Conservation (phyloP, 768 basidiomycete genomes). For the Mycena haematopus region DNA sequence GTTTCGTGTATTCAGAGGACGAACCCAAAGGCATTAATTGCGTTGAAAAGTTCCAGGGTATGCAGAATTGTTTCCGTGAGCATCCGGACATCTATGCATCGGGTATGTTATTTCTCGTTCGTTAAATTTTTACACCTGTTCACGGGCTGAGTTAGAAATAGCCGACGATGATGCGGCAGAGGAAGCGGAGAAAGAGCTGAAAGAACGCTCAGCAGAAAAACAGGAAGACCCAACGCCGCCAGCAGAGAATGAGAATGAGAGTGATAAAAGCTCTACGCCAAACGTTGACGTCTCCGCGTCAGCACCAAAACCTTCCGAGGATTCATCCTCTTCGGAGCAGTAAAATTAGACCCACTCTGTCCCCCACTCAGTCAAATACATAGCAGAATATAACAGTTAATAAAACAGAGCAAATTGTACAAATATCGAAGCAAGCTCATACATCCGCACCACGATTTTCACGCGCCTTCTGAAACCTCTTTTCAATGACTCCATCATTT, state of each 20-base stretch:
- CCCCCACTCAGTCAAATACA: conserved; percentile 18
- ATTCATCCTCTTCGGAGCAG: conserved; percentile 2
- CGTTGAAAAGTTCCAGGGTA: conserved; percentile 95
- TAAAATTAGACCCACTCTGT: conserved; percentile 19
- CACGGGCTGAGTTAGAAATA: conserved; percentile 12
- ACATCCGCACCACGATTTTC: conserved; percentile 21
- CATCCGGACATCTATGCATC: conserved; percentile 97
- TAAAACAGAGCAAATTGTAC: conserved; percentile 29
- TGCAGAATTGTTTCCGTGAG: conserved; percentile 97
- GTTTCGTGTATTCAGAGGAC: conserved; percentile 91
- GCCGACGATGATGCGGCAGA: conserved; percentile 21
- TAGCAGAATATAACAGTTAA: conserved; percentile 28
- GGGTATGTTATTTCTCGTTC: conserved; percentile 58
- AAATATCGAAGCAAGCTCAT: conserved; percentile 31
- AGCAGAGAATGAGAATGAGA: not conserved
- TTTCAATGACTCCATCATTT: conserved; percentile 71
- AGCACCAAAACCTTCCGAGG: conserved; percentile 15
- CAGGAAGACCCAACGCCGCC: not conserved
- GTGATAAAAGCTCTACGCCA: not conserved
- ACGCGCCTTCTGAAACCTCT: conserved; percentile 63
- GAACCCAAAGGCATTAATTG: conserved; percentile 99
- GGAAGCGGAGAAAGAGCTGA: conserved; percentile 5
- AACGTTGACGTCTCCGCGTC: not conserved
- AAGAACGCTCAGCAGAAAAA: not conserved
- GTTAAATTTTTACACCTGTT: conserved; percentile 9